These are phyloP conservation scores for Cardamine chenopodiifolia DNA, from an alignment of 345 rosid species.

Conservation along the genomic window DNA sequence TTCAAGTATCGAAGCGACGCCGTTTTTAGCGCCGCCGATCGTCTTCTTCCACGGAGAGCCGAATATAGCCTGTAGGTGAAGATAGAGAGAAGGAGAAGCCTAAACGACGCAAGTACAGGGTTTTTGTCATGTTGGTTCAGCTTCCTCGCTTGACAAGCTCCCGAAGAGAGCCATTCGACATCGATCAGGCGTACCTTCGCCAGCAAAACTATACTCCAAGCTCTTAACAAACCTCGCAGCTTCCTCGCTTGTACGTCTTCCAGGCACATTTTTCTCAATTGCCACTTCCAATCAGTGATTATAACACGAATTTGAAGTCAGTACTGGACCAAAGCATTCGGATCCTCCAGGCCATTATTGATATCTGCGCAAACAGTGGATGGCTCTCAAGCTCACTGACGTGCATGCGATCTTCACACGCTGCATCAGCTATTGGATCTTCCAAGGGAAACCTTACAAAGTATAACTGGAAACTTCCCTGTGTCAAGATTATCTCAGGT, in stretches of 20 bases:
- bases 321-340: conserved; percentile 98
- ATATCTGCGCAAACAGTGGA: conserved; percentile 96
- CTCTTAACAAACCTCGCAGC: conserved; percentile 55
- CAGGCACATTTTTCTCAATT: conserved; percentile 94
- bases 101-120: conserved; percentile 21
- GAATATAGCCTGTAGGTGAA: conserved; percentile 1
- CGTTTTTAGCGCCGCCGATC: conserved; percentile 27
- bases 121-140: conserved; percentile 58
- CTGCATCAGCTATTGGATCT: conserved; percentile 74
- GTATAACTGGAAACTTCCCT: conserved; percentile 57
- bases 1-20: neutral
- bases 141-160: conserved; percentile 87
- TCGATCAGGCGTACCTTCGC: conserved; percentile 83
- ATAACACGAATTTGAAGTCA: conserved; percentile 89
- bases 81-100: conserved; percentile 12
- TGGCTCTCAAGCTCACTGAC: conserved; percentile 91
- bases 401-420: conserved; percentile 80
- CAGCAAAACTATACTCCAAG: conserved; percentile 70
- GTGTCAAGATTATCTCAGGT: conserved; percentile 73
- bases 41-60: conserved; percentile 13
- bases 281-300: conserved; percentile 89
- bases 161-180: conserved; percentile 80
- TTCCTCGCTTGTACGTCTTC: too few relatives aligned
- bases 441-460: conserved; percentile 61
- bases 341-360: conserved; percentile 97